Evolutionary conservation across 306 rosid genomes (phyloP), one percentile per base, ranked within the genome.

Genomic region (Gynostemma pentaphyllum): DNA sequence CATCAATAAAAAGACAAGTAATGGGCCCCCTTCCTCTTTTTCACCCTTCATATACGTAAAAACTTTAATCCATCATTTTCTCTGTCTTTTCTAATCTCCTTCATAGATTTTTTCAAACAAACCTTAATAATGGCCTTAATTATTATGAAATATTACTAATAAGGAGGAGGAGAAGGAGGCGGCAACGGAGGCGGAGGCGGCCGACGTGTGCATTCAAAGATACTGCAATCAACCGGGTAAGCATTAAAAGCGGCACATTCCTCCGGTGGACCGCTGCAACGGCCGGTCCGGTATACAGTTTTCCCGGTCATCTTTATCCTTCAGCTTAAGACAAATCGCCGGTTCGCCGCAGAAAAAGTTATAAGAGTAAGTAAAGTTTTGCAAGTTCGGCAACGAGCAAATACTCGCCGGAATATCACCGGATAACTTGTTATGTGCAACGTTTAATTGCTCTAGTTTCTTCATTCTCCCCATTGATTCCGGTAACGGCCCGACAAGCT

Each of bases 271-370:
- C 95, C 95, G 69, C 52, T 91, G 98, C 62, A 72, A 45, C 0
- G 85, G 95, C 81, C 92, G 65, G 56, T 74, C 13, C 10, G 89
- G 92, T 53, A 91, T 45, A 48, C 98, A 91, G 64, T 91, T 91
- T 65, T 66, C 72, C 61, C 29, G 51, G 42, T 88, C 98, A 78
- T 85, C 86, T 32, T 57, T 71, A 2, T 67, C 79, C 16, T 27
- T 67, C 78, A 91, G 51, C 71, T 81, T 83, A 4, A 79, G 68
- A 66, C 98, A 87, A 18, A 9, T 4, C 13, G 71, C 47, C 4
- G 95, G 72, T 47, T 91, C 88, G 9, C 46, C 48, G 39, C 83
- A 80, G 71, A 91, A 82, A 66, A 76, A 91, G 60, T 91, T 91
- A n/a, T 61, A 50, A 0, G 95, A 87, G 66, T 77, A 88, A 2